Percentiles rank a stretch among this genome's conserved stretches.
Evolutionary conservation across 2,329 filamentous ascomycete genomes (phyloP).

Genomic region (Sphaerulina musiva): DNA sequence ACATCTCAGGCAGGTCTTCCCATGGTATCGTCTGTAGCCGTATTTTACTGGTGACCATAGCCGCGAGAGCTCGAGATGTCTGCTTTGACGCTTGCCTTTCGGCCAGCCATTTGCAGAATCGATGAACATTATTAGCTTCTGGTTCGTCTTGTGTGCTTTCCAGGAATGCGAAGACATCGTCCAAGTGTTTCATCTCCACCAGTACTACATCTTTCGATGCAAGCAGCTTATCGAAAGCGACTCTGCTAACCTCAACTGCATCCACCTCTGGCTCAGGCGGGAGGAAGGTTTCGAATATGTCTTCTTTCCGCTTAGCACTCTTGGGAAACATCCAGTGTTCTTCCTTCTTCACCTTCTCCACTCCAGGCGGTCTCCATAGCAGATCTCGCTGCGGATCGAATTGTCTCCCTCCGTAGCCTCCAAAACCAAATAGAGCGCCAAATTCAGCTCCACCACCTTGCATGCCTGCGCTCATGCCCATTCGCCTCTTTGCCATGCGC

Average conservation of each 20-base stretch:
- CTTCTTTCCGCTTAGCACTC: conserved; percentile 2
- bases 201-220: neutral
- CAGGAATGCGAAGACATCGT: conserved; percentile 21
- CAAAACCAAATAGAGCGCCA: conserved; percentile 28
- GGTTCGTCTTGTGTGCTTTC: conserved; percentile 21
- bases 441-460: conserved; percentile 23
- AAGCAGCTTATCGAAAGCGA: conserved; percentile 22
- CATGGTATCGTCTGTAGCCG: conserved; percentile 15
- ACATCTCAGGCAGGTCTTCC: conserved; percentile 6
- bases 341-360: conserved; percentile 11
- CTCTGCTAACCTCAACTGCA: conserved; percentile 18
- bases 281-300: conserved; percentile 14
- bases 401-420: conserved; percentile 12
- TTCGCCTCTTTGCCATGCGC: conserved; percentile 50
- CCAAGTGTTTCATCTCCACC: neutral
- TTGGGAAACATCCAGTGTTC: conserved; percentile 18
- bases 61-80: neutral
- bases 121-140: conserved; percentile 20
- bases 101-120: conserved; percentile 22
- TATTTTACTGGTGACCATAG: conserved; percentile 20
- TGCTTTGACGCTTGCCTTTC: neutral
- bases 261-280: conserved; percentile 9
- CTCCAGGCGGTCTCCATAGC: conserved; percentile 25
- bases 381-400: conserved; percentile 22
- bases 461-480: conserved; percentile 35